Conservation (phyloP, 106 monocot species). For the Phalaenopsis equestris region DNA sequence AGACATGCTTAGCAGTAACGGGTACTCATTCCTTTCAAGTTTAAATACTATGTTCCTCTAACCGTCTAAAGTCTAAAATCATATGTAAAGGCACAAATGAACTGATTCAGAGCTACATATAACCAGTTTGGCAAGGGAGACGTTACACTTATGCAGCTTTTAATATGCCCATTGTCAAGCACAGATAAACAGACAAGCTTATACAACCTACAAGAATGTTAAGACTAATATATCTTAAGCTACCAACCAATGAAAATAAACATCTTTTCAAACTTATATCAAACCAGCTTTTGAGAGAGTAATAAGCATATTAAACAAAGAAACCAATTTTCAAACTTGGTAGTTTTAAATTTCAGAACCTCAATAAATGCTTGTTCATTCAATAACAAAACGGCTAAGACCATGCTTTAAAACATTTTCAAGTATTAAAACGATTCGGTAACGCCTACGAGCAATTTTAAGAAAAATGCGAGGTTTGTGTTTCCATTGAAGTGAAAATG, state of each 20-base stretch:
- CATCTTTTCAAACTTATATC: not conserved
- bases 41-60: no score
- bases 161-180: not conserved
- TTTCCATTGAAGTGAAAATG: conserved; percentile 1
- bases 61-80: no score
- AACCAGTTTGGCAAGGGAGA: not conserved
- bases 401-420: not conserved
- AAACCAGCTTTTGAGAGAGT: not conserved
- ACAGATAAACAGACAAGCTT: not conserved
- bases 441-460: not conserved
- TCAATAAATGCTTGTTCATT: not conserved
- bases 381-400: not conserved
- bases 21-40: not conserved
- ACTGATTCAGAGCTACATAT: not conserved
- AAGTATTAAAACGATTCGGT: not conserved
- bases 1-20: not conserved
- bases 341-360: no score
- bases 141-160: not conserved
- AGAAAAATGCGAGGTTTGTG: not conserved
- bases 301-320: not conserved
- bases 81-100: not conserved
- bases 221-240: not conserved
- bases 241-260: not conserved
- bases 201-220: not conserved
- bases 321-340: not conserved